phyloP scores from a whole-genome alignment of 192 early-diverging fungal species.

The Chytriomyces sp. region DNA sequence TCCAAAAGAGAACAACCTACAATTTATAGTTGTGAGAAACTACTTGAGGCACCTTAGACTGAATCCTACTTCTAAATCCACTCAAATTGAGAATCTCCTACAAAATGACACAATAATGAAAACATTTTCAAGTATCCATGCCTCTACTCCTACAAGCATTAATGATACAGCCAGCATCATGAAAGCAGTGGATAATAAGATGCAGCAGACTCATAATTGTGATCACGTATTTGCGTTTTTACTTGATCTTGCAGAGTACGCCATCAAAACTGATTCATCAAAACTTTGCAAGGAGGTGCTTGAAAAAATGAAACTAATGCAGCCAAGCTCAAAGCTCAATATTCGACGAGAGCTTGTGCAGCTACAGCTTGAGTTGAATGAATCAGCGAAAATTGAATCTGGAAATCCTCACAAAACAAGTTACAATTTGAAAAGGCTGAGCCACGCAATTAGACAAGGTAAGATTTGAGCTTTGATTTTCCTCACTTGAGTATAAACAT shows the following conservation, averaged over 20 bases:
- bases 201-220: neutral
- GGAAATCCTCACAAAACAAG: neutral
- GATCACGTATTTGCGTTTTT: neutral
- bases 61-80: neutral
- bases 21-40: neutral
- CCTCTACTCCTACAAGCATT: neutral
- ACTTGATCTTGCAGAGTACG: neutral
- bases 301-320: neutral
- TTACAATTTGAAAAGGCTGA: neutral
- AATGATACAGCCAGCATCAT: neutral
- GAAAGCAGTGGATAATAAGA: neutral
- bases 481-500: neutral
- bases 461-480: neutral
- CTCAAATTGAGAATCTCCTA: neutral
- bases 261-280: neutral
- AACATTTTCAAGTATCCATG: neutral
- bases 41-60: neutral
- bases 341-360: slow-evolving; percentile 2
- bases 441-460: slow-evolving; percentile 9
- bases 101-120: neutral
- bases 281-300: neutral
- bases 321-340: neutral
- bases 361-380: slow-evolving; percentile 9
- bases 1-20: too few relatives aligned
- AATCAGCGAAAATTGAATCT: neutral